phyloP scores from a whole-genome alignment of 371 early-diverging fungal genomes.

The Rhizopus delemar region DNA sequence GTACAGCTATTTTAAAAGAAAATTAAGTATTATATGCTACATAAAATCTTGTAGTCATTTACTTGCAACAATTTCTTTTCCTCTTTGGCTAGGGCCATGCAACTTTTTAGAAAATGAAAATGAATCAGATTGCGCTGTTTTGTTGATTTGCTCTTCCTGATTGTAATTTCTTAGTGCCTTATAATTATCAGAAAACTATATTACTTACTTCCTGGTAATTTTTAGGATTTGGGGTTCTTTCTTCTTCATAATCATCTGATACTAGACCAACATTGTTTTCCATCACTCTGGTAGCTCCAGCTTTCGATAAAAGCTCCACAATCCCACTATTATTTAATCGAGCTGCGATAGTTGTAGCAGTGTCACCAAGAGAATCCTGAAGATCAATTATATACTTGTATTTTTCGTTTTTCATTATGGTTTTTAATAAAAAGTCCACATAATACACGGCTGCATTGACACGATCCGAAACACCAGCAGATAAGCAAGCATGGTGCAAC shows the following conservation, averaged over 20 bases:
- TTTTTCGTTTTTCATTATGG: constrained; percentile 32
- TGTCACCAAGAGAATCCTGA: constrained; percentile 84
- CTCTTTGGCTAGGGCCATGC: constrained; percentile 44
- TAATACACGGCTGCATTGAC: constrained; percentile 73
- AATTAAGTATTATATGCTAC: neutral
- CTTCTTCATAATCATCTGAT: constrained; percentile 60
- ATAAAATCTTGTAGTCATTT: constrained; percentile 15
- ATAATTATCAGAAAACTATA: neutral
- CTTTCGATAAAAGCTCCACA: constrained; percentile 69
- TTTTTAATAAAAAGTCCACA: constrained; percentile 63
- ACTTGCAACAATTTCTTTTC: constrained; percentile 60
- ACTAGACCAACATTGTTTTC: constrained; percentile 75
- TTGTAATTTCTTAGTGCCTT: neutral
- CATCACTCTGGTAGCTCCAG: constrained; percentile 75
- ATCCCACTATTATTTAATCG: constrained; percentile 67
- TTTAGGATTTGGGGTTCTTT: neutral
- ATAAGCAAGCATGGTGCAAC: constrained; percentile 84
- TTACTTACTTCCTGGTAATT: neutral
- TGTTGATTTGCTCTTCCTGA: neutral
- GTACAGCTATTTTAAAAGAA: constrained; percentile 51
- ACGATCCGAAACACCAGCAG: constrained; percentile 63
- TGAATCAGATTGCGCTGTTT: neutral
- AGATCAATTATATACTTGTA: constrained; percentile 63
- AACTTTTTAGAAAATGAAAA: constrained; percentile 18
- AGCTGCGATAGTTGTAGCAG: constrained; percentile 88